Base-by-base conservation (phyloP, 768 basidiomycete genomes). In the Tephrocybe sp. region DNA sequence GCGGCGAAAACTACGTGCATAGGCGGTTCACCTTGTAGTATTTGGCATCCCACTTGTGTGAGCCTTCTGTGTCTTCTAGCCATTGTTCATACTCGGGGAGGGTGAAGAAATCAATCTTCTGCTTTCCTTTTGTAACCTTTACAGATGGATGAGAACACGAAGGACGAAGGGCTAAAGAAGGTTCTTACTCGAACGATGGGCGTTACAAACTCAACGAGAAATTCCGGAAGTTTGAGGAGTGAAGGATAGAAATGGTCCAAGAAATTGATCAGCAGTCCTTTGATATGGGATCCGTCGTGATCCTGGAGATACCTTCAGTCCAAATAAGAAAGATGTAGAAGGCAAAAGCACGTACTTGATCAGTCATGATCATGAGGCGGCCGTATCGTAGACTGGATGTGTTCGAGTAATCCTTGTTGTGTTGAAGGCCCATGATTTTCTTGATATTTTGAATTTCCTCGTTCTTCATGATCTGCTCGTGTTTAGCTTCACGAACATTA, bases 201-300 rank as follows among this genome's bases (percentile, higher is more conserved):
- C 0, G 97, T 99, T 32, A 99, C 91, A 66, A 99, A 99, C 64
- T 99, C 97, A 30, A 98, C 91, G 42, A 99, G 72, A 71, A 99
- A 99, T 51, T 88, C 85, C 1, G 92, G 88, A 15, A 97, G 69
- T 65, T 86, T 92, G 49, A 99, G 78, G 18, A 99, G 75, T 1
- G 96, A 97, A 0, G 97, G 97, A 68, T 88, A 98, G 68, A 94
- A 98, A 64, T 95, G 89, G 61, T 98, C 97, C 52, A 99, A 72
- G 67, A 94, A 98, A 70, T 99, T 99, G 73, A 99, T 95, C 41
- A 99, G 78, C 7, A 98, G 81, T n/a, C 97, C 97, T 69, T 99
- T 99, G 73, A 99, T 99, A 71, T 99, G 97, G n/a, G 97, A 98
- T 44, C 97, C 97, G 69, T 99, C 97, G 70, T 98, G 93, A 82